phyloP scores from a whole-genome alignment of 2,329 filamentous ascomycete genomes.

The Claviceps sp. region DNA sequence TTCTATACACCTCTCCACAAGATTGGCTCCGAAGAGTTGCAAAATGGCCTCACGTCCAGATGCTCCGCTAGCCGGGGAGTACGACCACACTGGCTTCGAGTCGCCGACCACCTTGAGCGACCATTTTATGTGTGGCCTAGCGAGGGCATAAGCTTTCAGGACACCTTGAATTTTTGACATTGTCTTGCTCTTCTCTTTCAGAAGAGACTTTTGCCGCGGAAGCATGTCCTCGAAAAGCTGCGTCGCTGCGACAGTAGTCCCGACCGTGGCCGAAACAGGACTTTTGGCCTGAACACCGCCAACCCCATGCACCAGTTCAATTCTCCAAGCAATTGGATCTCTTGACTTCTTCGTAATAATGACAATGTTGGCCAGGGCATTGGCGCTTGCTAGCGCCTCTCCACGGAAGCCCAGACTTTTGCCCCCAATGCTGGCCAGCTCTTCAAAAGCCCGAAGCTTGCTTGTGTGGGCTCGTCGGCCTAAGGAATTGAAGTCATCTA shows the following conservation, averaged over 20 bases:
- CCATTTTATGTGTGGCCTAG: constrained; percentile 48
- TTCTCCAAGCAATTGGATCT: constrained; percentile 41
- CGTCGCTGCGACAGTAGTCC: constrained; percentile 51
- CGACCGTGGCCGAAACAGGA: constrained; percentile 41
- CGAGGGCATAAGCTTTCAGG: constrained; percentile 51
- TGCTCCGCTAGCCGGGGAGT: constrained; percentile 39
- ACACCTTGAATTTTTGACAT: constrained; percentile 45
- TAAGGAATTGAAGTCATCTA: constrained; percentile 46
- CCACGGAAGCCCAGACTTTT: constrained; percentile 63
- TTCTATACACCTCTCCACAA: constrained; percentile 40
- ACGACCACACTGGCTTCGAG: constrained; percentile 42
- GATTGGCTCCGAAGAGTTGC: constrained; percentile 46
- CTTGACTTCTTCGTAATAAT: constrained; percentile 50
- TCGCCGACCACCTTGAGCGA: constrained; percentile 45
- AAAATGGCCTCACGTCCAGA: constrained; percentile 43
- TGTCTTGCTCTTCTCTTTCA: constrained; percentile 44
- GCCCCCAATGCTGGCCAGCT: constrained; percentile 42
- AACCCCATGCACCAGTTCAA: constrained; percentile 26
- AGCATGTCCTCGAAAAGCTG: constrained; percentile 48
- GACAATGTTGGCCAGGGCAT: constrained; percentile 42
- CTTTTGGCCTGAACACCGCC: constrained; percentile 19
- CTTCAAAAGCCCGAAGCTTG: constrained; percentile 53
- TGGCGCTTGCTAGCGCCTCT: constrained; percentile 55
- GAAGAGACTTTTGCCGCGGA: constrained; percentile 44
- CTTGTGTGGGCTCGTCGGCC: constrained; percentile 60